Evolutionary conservation across 305 asterid species (phyloP), one percentile per base, ranked within the genome.

Genomic region (Plantago rigida): DNA sequence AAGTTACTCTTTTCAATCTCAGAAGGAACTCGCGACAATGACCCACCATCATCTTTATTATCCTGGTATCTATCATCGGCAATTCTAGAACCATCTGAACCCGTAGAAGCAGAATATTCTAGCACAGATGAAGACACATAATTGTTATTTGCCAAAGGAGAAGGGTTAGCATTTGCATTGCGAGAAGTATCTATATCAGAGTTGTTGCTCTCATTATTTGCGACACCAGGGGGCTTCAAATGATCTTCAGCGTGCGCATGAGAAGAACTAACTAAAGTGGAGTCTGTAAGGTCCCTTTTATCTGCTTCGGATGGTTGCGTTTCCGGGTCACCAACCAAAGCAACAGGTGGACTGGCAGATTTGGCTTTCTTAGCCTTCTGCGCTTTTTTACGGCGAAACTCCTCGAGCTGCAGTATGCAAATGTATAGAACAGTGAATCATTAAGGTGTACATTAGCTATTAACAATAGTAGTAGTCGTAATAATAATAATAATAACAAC

Each of bases 321-420:
- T 63, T 78, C 93, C 48, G 56, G 54, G 31, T 67, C 80, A 61
- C 68, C 84, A 63, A 78, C 81, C 66, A 83, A 51, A 42, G 71
- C 61, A 56, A 62, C 69, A 66, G 52, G 65, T 72, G 82, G 82
- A 61, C 55, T 72, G 19, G 68, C 54, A 51, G 85, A 65, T 44
- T 77, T 52, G 51, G 74, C 36, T 75, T 80, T 87, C 72, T 83
- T 87, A 41, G 88, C 87, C 80, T 69, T 83, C 77, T 79, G 85
- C 59, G 94, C 96, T 73, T 84, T 89, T 78, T 83, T 84, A 73
- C 81, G 79, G 28, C 97, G 99, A 63, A 82, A 93, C 79, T 87
- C 99, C 80, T 84, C 97, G 51, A 93, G 80, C 99, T 93, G 87
- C 65, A 69, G 62, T 53, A 34, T 19, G 42, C 17, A 59, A 51